phyloP scores from a whole-genome alignment of 345 rosid species.

The Eucalyptus cloeziana region DNA sequence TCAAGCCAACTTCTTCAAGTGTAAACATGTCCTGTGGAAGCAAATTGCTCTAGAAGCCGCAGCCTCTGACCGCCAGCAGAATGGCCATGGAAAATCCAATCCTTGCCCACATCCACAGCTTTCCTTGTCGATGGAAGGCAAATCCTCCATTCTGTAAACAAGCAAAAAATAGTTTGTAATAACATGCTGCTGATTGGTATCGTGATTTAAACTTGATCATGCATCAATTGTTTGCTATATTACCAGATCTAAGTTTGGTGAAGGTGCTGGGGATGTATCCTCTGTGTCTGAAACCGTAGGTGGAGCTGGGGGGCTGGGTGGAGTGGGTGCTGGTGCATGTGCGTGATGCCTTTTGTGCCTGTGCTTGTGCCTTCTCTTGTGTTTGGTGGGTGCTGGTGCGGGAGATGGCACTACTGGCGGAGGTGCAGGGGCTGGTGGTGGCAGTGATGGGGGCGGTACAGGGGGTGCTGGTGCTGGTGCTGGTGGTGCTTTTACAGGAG shows the following conservation, averaged over 20 bases:
- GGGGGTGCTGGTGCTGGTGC: constrained; percentile 18
- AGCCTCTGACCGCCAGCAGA: constrained; percentile 37
- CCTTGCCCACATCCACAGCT: constrained; percentile 30
- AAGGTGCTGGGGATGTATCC: constrained; percentile 73
- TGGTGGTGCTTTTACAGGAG: constrained; percentile 13
- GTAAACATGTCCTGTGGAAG: neutral
- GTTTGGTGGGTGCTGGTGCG: constrained; percentile 54
- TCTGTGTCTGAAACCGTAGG: constrained; percentile 42
- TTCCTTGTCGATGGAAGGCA: constrained; percentile 25
- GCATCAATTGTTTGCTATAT: neutral
- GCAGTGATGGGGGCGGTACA: constrained; percentile 7
- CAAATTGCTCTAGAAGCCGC: constrained; percentile 13
- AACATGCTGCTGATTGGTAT: neutral
- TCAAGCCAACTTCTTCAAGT: neutral
- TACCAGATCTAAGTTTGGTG: constrained; percentile 46
- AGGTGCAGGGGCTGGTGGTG: neutral
- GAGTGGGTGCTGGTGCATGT: constrained; percentile 60
- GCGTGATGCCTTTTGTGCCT: constrained; percentile 60
- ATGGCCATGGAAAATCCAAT: constrained; percentile 30
- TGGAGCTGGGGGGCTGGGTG: constrained; percentile 86
- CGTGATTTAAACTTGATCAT: neutral
- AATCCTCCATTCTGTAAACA: constrained; percentile 52
- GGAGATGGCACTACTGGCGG: constrained; percentile 18
- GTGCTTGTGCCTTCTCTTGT: constrained; percentile 40
- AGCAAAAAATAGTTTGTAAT: neutral